These are phyloP conservation scores for Schoenoplectus tabernaemontani DNA, from an alignment of 202 grass and related monocot species.

Conservation along the genomic window DNA sequence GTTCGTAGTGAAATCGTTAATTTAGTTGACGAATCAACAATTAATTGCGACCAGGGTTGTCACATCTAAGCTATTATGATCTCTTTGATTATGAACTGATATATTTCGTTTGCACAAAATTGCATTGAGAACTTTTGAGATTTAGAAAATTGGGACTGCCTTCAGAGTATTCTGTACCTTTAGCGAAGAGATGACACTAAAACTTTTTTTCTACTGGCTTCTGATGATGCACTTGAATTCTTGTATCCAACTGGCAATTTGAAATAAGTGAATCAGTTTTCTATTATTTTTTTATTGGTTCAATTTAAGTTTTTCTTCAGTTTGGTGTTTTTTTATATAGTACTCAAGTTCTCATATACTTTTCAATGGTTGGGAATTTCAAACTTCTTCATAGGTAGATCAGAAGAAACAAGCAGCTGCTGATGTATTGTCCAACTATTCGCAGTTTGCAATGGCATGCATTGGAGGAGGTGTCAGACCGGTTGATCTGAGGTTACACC, in stretches of 20 bases:
- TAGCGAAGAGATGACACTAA: not conserved
- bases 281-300: too few relatives aligned
- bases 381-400: slow-evolving; percentile 44
- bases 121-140: not conserved
- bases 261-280: not conserved
- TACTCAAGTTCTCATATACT: slow-evolving; percentile 9
- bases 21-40: not conserved
- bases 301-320: not conserved
- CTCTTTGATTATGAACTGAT: not conserved
- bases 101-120: not conserved
- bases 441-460: slow-evolving; percentile 87
- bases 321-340: not conserved
- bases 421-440: slow-evolving; percentile 79
- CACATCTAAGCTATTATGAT: not conserved
- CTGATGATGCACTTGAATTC: not conserved
- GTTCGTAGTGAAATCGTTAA: not conserved
- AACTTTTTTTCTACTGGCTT: not conserved
- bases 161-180: not conserved
- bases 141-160: not conserved
- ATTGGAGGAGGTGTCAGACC: slow-evolving; percentile 78
- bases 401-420: slow-evolving; percentile 80
- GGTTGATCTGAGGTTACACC: slow-evolving; percentile 84
- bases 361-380: slow-evolving; percentile 13
- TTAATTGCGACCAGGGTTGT: not conserved
- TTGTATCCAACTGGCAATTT: not conserved